phyloP scores from a whole-genome alignment of 23 red algal species.

The Gracilaria domingensis region DNA sequence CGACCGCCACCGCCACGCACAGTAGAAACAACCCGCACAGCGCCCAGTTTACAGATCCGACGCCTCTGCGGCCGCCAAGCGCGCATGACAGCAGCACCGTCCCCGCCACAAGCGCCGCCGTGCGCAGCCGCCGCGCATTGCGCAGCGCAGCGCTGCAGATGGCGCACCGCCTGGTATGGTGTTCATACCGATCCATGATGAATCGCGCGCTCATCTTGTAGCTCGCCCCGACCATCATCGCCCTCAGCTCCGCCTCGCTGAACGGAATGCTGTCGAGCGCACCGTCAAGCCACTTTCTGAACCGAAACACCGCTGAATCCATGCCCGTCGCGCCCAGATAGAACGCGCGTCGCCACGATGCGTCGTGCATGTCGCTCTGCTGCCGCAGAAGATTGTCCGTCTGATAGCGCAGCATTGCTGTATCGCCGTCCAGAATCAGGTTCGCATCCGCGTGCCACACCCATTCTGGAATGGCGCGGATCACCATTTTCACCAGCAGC shows the following conservation, averaged over 20 bases:
- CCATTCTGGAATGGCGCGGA: slow-evolving; percentile 31
- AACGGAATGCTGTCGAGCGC: slow-evolving; percentile 40
- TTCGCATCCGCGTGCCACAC: slow-evolving; percentile 30
- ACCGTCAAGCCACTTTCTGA: slow-evolving; percentile 46
- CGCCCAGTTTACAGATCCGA: too few species aligned
- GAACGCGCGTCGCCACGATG: slow-evolving; percentile 35
- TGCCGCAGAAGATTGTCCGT: not conserved
- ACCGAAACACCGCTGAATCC: slow-evolving; percentile 38
- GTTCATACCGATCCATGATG: slow-evolving; percentile 51
- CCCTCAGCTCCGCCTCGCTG: not conserved
- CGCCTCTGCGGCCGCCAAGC: too few species aligned
- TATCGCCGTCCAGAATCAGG: slow-evolving; percentile 54
- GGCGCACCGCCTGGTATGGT: slow-evolving; percentile 43
- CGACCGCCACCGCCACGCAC: not conserved
- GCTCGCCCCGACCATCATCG: not conserved
- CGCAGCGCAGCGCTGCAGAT: slow-evolving; percentile 28
- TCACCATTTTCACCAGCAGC: slow-evolving; percentile 15
- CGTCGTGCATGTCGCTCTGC: not conserved
- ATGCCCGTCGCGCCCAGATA: not conserved
- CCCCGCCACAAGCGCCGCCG: not conserved
- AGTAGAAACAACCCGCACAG: too few species aligned
- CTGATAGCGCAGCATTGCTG: slow-evolving; percentile 34
- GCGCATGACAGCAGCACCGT: too few species aligned
- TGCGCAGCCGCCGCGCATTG: not conserved
- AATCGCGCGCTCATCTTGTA: not conserved